phyloP scores from a whole-genome alignment of 2,329 filamentous ascomycete species.

The Fusarium poae region DNA sequence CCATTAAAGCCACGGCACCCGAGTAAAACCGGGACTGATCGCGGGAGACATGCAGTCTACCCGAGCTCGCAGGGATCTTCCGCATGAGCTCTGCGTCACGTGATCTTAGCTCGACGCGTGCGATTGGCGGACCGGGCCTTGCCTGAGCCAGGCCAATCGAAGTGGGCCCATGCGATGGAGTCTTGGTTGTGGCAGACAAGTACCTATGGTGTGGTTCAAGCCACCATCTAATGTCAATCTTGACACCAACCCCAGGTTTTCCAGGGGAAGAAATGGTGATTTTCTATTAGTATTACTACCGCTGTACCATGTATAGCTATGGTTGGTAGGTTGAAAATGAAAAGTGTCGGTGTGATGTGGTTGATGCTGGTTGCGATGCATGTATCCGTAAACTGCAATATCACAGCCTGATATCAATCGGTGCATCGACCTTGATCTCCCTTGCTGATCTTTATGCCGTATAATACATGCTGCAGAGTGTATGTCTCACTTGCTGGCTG shows the following conservation, averaged over 20 bases:
- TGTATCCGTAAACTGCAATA: constrained; percentile 14
- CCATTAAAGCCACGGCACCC: constrained; percentile 39
- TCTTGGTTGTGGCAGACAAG: constrained; percentile 41
- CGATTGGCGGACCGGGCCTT: constrained; percentile 57
- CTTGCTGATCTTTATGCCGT: constrained; percentile 7
- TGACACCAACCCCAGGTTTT: constrained; percentile 43
- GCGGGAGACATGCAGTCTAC: constrained; percentile 53
- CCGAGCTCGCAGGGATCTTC: constrained; percentile 51
- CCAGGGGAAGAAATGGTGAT: constrained; percentile 10
- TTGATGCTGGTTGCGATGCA: constrained; percentile 21
- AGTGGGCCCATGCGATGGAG: constrained; percentile 20
- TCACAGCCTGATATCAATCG: constrained; percentile 1
- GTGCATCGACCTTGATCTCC: not conserved
- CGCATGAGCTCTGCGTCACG: constrained; percentile 55
- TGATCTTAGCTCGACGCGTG: constrained; percentile 53
- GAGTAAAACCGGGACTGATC: constrained; percentile 49
- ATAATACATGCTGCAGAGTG: not conserved
- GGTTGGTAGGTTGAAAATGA: not conserved
- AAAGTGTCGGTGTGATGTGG: constrained; percentile 43
- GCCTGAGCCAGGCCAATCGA: constrained; percentile 48
- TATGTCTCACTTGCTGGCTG: constrained; percentile 16
- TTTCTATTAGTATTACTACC: constrained; percentile 1
- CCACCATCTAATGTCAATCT: constrained; percentile 28
- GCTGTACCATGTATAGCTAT: not conserved
- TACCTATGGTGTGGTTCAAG: constrained; percentile 34